phyloP scores from a whole-genome alignment of 2,329 filamentous ascomycete species.

The Beauveria rudraprayagi region DNA sequence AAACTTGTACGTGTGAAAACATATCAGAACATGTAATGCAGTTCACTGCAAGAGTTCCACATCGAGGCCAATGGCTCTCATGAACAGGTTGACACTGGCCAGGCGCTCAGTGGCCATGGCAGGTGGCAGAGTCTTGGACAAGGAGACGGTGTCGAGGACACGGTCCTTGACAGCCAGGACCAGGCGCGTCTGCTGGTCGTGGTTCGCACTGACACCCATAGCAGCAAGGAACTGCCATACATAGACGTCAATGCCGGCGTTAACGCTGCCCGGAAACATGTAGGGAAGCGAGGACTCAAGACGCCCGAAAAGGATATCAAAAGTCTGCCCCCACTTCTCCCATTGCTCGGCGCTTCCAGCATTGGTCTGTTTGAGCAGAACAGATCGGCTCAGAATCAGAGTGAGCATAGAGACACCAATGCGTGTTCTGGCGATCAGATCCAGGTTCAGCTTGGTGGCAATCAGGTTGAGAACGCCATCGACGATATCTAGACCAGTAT shows the following conservation, averaged over 20 bases:
- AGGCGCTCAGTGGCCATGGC: conserved; percentile 79
- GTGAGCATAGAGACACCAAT: conserved; percentile 86
- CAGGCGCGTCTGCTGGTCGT: conserved; percentile 89
- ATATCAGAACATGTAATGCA: background rate
- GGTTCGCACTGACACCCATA: conserved; percentile 85
- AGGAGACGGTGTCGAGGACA: conserved; percentile 87
- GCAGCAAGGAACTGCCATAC: conserved; percentile 97
- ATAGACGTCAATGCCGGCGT: conserved; percentile 85
- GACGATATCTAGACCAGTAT: conserved; percentile 84
- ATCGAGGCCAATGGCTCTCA: conserved; percentile 97
- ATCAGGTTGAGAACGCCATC: conserved; percentile 83
- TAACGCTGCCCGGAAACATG: conserved; percentile 88
- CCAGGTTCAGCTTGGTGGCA: conserved; percentile 73
- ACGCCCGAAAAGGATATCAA: conserved; percentile 78
- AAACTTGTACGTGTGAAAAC: background rate
- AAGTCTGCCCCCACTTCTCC: conserved; percentile 75
- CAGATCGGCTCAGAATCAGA: conserved; percentile 87
- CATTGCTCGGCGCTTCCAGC: conserved; percentile 63
- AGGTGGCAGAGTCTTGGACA: conserved; percentile 81
- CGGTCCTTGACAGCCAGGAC: conserved; percentile 96
- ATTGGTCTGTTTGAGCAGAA: conserved; percentile 79
- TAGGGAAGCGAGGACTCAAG: conserved; percentile 76
- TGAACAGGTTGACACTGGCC: conserved; percentile 93
- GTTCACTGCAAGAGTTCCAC: conserved; percentile 59
- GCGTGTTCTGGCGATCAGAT: conserved; percentile 75